Conservation (phyloP, 192 early-diverging fungal genomes). For the Mortierella claussenii region DNA sequence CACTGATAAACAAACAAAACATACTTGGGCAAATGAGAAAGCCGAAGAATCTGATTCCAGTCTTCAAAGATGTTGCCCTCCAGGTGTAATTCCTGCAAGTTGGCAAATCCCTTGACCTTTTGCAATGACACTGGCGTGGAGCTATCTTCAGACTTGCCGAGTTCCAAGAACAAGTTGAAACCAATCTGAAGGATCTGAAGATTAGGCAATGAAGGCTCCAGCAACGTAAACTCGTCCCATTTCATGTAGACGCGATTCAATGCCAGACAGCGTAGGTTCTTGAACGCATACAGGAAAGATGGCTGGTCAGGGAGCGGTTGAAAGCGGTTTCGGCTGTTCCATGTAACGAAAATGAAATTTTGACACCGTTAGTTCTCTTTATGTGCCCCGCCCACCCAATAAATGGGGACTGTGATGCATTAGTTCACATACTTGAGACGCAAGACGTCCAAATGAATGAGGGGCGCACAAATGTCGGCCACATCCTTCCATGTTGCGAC, state of each 20-base stretch:
- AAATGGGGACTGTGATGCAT: too few species aligned
- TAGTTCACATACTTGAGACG: conserved; percentile 57
- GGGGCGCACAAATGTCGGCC: conserved; percentile 56
- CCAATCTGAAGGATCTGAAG: conserved; percentile 64
- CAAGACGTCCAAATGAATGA: conserved; percentile 52
- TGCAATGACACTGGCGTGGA: neutral
- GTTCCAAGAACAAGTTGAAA: conserved; percentile 50
- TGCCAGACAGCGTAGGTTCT: conserved; percentile 25
- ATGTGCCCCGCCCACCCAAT: too few species aligned
- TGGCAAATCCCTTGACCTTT: conserved; percentile 49
- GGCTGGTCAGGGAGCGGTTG: conserved; percentile 20
- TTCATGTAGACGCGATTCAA: conserved; percentile 30
- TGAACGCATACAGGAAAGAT: conserved; percentile 11
- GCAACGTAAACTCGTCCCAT: conserved; percentile 43
- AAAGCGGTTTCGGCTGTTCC: conserved; percentile 42
- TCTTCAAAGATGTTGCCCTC: conserved; percentile 58
- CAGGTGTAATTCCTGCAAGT: conserved; percentile 61
- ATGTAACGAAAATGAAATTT: too few species aligned
- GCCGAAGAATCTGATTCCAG: conserved; percentile 57
- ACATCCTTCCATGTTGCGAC: conserved; percentile 60
- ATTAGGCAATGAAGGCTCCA: conserved; percentile 56
- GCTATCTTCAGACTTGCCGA: conserved; percentile 14
- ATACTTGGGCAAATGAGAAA: conserved; percentile 58
- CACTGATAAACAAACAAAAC: neutral
- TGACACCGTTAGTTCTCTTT: too few species aligned